Base-by-base conservation (phyloP, 2,329 filamentous ascomycete genomes). In the Botrytis paeoniae region DNA sequence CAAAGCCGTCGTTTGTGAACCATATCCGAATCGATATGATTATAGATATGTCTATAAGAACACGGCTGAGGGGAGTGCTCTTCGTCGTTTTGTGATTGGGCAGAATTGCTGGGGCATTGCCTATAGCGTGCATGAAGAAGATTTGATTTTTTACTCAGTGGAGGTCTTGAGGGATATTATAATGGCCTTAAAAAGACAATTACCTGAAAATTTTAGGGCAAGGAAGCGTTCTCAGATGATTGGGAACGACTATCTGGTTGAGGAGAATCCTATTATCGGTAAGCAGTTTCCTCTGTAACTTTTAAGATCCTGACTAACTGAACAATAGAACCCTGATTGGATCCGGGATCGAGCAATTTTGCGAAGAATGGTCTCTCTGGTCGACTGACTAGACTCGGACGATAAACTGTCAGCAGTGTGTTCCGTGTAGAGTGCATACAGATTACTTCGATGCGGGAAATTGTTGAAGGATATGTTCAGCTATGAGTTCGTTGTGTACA, bases 81-180 rank as follows among this genome's bases (percentile, higher is more conserved):
- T 72, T 5, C 16, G 70, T 12, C 12, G 35, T 1, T 60, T 72
- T 57, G 32, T 35, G 12, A 12, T 41, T 4, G 59, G 39, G 32
- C 39, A 63, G 5, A 6, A 0, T 9, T 66, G 43, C 4, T 66
- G 63, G 43, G 0, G 32, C 18, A 32, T 0, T 0, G 12, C 1
- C 18, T 0, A 12, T 10, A 25, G 18, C 16, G 39, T 35, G 0
- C 16, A 2, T 32, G 16, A 29, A 2, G 3, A 1, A 12, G 1
- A 22, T n/a, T 16, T n/a, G 22, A 0, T n/a, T 51, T 3, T 6
- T 35, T 64, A 51, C 25, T 43, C 63, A 3, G 22, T 22, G 16
- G 20, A 66, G 29, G 1, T 4, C 22, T 20, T 51, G 43, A 10
- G 4, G 2, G 63, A 66, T 2, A n/a, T 66, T 14, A 32, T 66